A percentile compares a stretch with the other conserved stretches of the same genome.
phyloP scores from a whole-genome alignment of 495 filamentous ascomycete species.

The Podospora conica region DNA sequence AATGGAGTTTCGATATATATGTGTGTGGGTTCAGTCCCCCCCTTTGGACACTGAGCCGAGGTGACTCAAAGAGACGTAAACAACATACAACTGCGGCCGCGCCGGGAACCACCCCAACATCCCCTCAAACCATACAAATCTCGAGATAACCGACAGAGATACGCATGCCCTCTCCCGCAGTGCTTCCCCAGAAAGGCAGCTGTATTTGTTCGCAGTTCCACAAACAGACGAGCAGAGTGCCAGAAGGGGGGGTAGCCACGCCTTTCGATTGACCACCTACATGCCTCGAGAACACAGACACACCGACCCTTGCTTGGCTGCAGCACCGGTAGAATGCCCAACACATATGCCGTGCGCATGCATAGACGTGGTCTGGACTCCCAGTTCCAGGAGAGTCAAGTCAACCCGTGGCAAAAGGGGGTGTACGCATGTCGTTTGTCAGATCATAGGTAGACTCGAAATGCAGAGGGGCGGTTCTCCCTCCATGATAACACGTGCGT shows the following conservation, averaged over 20 bases:
- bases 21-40: neutral
- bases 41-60: neutral
- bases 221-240: neutral
- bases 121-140: neutral
- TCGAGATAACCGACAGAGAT: neutral
- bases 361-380: neutral
- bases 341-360: neutral
- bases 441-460: neutral
- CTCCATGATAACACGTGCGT: neutral
- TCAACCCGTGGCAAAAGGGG: no score
- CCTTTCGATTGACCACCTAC: slow-evolving; percentile 1
- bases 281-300: neutral
- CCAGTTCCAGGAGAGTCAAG: neutral
- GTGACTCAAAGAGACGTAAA: neutral
- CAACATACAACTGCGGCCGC: neutral
- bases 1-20: neutral
- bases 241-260: neutral
- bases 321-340: neutral
- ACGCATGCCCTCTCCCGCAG: neutral
- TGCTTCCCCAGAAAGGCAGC: slow-evolving; percentile 5
- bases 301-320: neutral
- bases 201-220: neutral
- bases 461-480: neutral
- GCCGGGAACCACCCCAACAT: neutral
- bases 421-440: no score